phyloP scores from a whole-genome alignment of 164 flowering plant species.

The Brasenia schreberi region DNA sequence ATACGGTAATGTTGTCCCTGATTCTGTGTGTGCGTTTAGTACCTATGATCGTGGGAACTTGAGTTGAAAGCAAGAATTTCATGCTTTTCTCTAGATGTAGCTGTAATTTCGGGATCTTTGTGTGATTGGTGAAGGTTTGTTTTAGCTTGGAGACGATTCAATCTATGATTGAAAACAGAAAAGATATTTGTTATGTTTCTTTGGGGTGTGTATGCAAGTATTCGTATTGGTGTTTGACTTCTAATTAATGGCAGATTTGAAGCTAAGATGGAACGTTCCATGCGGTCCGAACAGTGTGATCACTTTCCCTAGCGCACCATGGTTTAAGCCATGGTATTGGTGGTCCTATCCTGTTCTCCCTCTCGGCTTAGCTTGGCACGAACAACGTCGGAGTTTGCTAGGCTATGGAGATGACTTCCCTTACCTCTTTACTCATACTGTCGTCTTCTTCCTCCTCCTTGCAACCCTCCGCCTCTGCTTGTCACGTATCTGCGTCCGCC shows the following conservation, averaged over 20 bases:
- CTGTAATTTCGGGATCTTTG: too few relatives aligned
- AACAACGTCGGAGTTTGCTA: slow-evolving; percentile 35
- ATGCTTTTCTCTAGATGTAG: too few relatives aligned
- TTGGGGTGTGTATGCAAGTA: neutral
- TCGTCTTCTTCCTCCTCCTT: neutral
- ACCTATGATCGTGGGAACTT: too few relatives aligned
- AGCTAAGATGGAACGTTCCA: slow-evolving; percentile 57
- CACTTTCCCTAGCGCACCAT: slow-evolving; percentile 62
- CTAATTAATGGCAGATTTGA: slow-evolving; percentile 31
- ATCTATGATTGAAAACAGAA: too few relatives aligned
- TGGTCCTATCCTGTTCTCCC: slow-evolving; percentile 85
- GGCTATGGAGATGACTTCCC: slow-evolving; percentile 27
- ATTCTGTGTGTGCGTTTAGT: neutral
- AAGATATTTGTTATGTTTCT: neutral
- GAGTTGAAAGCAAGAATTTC: too few relatives aligned
- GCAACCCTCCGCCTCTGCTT: neutral
- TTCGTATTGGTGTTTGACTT: neutral
- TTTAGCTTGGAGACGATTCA: too few relatives aligned
- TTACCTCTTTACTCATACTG: neutral
- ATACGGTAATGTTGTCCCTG: neutral
- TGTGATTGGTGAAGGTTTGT: too few relatives aligned
- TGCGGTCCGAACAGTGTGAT: slow-evolving; percentile 75
- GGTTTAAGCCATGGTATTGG: slow-evolving; percentile 85
- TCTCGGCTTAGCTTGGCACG: slow-evolving; percentile 60
- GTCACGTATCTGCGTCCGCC: neutral